Evolutionary conservation across 2,329 filamentous ascomycete genomes (phyloP), one percentile per base, ranked within the genome.

Genomic region (Diaporthe capsici): DNA sequence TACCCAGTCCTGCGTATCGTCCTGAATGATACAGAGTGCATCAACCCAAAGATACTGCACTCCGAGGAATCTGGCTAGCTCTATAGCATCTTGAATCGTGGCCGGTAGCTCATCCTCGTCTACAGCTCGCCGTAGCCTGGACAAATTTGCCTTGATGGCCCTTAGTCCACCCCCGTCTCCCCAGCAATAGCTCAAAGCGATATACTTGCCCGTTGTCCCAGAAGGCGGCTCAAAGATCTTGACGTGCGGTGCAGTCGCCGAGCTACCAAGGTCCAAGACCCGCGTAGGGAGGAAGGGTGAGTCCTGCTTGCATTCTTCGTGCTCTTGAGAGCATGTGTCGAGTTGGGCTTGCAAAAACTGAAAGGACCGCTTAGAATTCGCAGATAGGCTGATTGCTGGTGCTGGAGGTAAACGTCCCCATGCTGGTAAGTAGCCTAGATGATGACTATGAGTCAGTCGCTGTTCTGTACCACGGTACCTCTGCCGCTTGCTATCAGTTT

Each of bases 101-200:
- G 13, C 34, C 9, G 57, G 57, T 1, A 61, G 57, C 22, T 61
- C 22, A 15, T 42, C 34, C 22, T 39, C 57, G 2, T 61, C 57
- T 13, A 61, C 4, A 4, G 10, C 34, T n/a, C 4, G 22, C 0
- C 9, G 57, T 15, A 61, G 34, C 22, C 17, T n/a, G 34, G 6
- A 42, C 22, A 61, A 4, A n/a, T 42, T 42, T 15, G 57, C 10
- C 2, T 2, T 61, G 57, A n/a, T 39, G 1, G 57, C 7, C 31
- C 5, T 39, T 0, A 61, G 34, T 17, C 20, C 34, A 17, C 13
- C 39, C 34, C 57, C 57, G 22, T 61, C 57, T 7, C 57, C 57
- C 57, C 34, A 61, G 12, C 57, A 61, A 22, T 61, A 61, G 22
- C 57, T 61, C 7, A 42, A 42, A 37, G 57, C 57, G 34, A 61